Evolutionary conservation across 177 flowering plant genomes (phyloP).

Genomic region (Vitis hybrid): DNA sequence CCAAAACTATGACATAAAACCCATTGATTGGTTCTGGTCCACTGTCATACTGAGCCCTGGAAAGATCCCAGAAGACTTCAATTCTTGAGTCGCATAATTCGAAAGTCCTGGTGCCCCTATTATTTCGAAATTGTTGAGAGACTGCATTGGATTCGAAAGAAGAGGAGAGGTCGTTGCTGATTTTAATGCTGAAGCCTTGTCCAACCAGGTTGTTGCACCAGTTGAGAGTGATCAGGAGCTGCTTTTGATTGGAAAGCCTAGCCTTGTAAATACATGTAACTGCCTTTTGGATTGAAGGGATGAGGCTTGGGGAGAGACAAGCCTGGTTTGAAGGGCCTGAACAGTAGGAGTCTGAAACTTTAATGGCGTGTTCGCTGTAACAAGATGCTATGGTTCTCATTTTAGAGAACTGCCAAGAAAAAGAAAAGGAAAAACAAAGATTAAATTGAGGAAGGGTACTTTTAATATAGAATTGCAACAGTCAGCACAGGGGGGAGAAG

Average conservation of each 20-base stretch:
- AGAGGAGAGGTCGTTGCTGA: slow-evolving; percentile 22
- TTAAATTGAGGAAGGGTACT: neutral
- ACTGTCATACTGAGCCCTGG: slow-evolving; percentile 37
- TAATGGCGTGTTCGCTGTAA: slow-evolving; percentile 70
- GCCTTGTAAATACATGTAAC: slow-evolving; percentile 53
- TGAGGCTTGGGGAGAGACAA: slow-evolving; percentile 25
- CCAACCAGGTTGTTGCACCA: slow-evolving; percentile 42
- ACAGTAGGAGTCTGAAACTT: slow-evolving; percentile 72
- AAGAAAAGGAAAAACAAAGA: neutral
- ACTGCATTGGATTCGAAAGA: slow-evolving; percentile 21
- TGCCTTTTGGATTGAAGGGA: slow-evolving; percentile 41
- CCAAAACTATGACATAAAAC: slow-evolving; percentile 46
- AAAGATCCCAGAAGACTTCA: slow-evolving; percentile 62
- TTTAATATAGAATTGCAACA: neutral
- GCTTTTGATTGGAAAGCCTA: slow-evolving; percentile 39
- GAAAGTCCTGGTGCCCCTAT: slow-evolving; percentile 39
- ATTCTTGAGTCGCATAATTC: slow-evolving; percentile 27
- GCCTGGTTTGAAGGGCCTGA: slow-evolving; percentile 47
- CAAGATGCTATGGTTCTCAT: slow-evolving; percentile 71
- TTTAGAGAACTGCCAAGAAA: slow-evolving; percentile 4
- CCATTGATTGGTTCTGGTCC: slow-evolving; percentile 59
- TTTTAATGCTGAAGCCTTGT: slow-evolving; percentile 33
- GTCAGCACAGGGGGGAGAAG: neutral
- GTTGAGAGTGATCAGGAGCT: slow-evolving; percentile 39
- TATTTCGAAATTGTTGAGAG: slow-evolving; percentile 24